phyloP scores from a whole-genome alignment of 805 yeast genomes.

The Metschnikowia baotianmanensis region DNA sequence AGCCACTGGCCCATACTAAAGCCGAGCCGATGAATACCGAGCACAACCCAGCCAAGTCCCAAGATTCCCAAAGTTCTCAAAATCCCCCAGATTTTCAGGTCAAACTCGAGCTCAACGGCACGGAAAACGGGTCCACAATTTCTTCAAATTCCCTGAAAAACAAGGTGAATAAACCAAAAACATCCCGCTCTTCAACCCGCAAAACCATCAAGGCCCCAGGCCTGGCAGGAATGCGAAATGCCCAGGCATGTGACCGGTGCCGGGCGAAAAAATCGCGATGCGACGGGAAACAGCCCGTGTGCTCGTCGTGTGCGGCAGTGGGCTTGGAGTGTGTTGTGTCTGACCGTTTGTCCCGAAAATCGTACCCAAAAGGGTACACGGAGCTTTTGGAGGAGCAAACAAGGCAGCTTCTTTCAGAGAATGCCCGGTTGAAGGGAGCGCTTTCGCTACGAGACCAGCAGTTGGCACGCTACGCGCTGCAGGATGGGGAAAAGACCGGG shows the following conservation, averaged over 20 bases:
- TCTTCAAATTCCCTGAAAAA: background rate
- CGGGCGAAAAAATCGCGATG: slow-evolving; percentile 76
- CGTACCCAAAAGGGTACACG: slow-evolving; percentile 90
- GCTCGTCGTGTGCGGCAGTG: slow-evolving; percentile 78
- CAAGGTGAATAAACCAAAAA: background rate
- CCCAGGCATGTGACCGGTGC: slow-evolving; percentile 92
- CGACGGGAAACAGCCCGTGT: slow-evolving; percentile 67
- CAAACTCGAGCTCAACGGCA: too few species aligned
- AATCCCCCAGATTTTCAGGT: too few species aligned
- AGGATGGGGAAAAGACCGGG: background rate
- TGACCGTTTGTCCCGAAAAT: slow-evolving; percentile 79
- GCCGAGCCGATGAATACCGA: background rate
- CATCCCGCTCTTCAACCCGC: background rate
- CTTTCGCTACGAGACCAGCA: slow-evolving; percentile 65
- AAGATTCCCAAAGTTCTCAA: too few species aligned
- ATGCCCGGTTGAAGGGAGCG: slow-evolving; percentile 62
- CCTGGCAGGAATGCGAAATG: slow-evolving; percentile 61
- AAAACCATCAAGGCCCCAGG: slow-evolving; percentile 68
- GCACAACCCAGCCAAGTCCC: background rate
- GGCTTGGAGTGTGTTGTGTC: slow-evolving; percentile 89
- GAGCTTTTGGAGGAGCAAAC: slow-evolving; percentile 86
- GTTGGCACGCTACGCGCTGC: slow-evolving; percentile 33
- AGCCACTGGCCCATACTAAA: too few species aligned
- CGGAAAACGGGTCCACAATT: background rate
- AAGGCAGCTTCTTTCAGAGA: slow-evolving; percentile 82